Conservation (phyloP, 441 rosid species). For the Melastoma candidum region DNA sequence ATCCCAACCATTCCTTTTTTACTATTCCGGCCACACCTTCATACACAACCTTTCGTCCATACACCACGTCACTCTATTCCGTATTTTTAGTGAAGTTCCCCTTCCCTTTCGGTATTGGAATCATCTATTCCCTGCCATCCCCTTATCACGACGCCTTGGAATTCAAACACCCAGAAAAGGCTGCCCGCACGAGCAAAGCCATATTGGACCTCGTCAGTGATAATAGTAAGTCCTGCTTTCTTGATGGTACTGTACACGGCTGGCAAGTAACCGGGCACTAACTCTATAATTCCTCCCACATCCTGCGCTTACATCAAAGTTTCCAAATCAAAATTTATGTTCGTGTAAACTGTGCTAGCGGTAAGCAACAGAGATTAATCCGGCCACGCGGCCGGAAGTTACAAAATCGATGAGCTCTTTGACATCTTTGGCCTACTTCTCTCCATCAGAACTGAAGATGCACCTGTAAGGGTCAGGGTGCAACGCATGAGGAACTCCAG, state of each 20-base stretch:
- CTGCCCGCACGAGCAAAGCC: constrained; percentile 80
- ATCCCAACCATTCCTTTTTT: too few species aligned
- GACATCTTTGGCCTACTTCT: constrained; percentile 72
- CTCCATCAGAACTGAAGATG: constrained; percentile 81
- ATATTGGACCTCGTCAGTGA: constrained; percentile 87
- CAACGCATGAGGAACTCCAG: constrained; percentile 78
- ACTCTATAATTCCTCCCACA: constrained; percentile 85
- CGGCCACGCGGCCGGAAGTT: constrained; percentile 76
- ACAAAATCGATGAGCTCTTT: constrained; percentile 80
- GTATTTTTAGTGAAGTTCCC: too few species aligned
- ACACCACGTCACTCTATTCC: too few species aligned
- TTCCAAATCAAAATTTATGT: too few species aligned
- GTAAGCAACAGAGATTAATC: constrained; percentile 82
- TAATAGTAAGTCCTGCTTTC: constrained; percentile 87
- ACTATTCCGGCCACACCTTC: too few species aligned
- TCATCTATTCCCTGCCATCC: too few species aligned
- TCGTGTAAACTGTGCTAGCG: too few species aligned
- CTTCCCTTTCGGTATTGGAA: too few species aligned
- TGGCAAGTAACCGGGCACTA: constrained; percentile 84
- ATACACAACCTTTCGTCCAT: too few species aligned
- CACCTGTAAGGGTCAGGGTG: constrained; percentile 97
- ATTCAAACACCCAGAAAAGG: constrained; percentile 83
- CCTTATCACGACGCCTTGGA: constrained; percentile 50
- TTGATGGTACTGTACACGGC: constrained; percentile 48
- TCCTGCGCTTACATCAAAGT: constrained; percentile 34